These are phyloP conservation scores for Botrytis sinoallii DNA, from an alignment of 2,329 filamentous ascomycete species.

Conservation along the genomic window DNA sequence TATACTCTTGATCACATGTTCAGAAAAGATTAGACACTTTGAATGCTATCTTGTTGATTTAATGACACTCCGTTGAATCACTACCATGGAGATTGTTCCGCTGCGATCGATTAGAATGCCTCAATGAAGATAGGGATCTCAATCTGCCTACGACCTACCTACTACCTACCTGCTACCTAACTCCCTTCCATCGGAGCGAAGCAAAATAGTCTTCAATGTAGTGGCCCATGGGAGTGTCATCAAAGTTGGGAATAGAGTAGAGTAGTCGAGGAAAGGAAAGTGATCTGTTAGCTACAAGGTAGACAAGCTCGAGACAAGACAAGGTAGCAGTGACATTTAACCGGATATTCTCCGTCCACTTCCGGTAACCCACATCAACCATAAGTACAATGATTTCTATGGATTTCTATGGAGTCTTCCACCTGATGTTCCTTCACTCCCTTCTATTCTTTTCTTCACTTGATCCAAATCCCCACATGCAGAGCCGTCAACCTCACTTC, in stretches of 20 bases:
- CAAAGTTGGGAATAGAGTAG: too few relatives aligned
- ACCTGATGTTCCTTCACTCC: not conserved
- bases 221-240: too few relatives aligned
- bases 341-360: conserved; percentile 7
- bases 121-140: too few relatives aligned
- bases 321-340: not conserved
- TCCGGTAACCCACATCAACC: not conserved
- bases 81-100: not conserved
- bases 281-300: not conserved
- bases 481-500: not conserved
- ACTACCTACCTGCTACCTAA: too few relatives aligned
- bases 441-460: not conserved
- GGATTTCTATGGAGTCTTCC: not conserved
- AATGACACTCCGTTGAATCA: not conserved
- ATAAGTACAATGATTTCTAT: not conserved
- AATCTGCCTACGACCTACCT: too few relatives aligned
- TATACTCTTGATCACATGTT: not conserved
- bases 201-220: too few relatives aligned
- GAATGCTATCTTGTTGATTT: not conserved
- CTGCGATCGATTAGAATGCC: too few relatives aligned
- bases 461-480: not conserved
- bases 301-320: not conserved
- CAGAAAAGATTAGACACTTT: not conserved
- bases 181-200: too few relatives aligned
- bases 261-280: not conserved